These are phyloP conservation scores for Penicillium atrosanguineum DNA, from an alignment of 495 filamentous ascomycete species.

Conservation along the genomic window DNA sequence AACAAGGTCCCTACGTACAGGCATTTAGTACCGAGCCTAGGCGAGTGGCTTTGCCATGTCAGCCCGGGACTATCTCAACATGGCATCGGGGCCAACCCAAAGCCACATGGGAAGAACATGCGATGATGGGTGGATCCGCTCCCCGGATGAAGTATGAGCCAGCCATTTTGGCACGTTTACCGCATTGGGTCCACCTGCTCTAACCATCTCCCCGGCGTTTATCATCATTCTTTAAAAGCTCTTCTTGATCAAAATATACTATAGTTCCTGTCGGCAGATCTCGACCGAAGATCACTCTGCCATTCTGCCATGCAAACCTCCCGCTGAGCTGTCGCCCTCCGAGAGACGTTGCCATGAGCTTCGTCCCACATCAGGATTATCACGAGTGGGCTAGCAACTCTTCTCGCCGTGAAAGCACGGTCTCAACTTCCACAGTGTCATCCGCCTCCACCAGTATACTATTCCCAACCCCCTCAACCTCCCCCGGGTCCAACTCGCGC, in stretches of 20 bases:
- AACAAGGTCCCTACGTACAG: too few species aligned
- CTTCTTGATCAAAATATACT: conserved; percentile 8
- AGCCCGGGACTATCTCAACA: not conserved
- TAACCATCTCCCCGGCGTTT: conserved; percentile 5
- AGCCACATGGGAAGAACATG: conserved; percentile 24
- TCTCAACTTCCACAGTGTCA: conserved; percentile 41
- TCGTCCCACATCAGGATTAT: conserved; percentile 19
- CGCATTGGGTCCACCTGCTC: conserved; percentile 16
- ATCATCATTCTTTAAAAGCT: conserved; percentile 13
- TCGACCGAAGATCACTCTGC: conserved; percentile 10
- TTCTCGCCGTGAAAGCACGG: conserved; percentile 34
- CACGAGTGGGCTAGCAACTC: conserved; percentile 38
- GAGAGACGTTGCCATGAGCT: conserved; percentile 26
- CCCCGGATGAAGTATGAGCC: conserved; percentile 23
- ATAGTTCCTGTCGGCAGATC: conserved; percentile 7
- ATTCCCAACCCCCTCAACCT: conserved; percentile 32
- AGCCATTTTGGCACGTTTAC: conserved; percentile 39
- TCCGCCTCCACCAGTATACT: conserved; percentile 38
- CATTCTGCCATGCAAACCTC: not conserved
- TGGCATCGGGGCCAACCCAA: conserved; percentile 1
- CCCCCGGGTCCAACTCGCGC: conserved; percentile 32
- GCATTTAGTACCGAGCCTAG: not conserved
- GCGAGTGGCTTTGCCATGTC: not conserved
- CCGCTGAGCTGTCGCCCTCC: conserved; percentile 1
- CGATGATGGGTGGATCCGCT: conserved; percentile 11